Base-by-base conservation (phyloP, 2,329 filamentous ascomycete species). In the Metarhizium robertsii region DNA sequence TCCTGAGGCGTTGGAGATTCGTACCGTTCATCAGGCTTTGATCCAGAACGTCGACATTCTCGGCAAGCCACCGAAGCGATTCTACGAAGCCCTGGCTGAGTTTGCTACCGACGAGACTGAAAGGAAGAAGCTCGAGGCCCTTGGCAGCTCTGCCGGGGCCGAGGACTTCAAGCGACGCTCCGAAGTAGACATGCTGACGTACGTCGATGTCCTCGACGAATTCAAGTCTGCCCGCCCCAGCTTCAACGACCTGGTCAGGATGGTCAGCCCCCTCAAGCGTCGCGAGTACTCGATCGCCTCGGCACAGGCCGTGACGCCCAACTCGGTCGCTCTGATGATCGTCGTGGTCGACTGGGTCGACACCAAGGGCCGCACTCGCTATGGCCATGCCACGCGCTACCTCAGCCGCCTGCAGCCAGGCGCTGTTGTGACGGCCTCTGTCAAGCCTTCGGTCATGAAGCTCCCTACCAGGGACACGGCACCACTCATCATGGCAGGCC, bases 391-490 rank as follows among this genome's bases (percentile, higher is more conserved):
- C 7, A 96, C 92, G 11, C 87, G 87, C 61, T 99, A 95, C 77
- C 84, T 99, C 61, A 87, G 86, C 71, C 71, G 77, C 32, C 85
- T 99, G 40, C 79, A 80, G 13, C 76, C 89, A 13, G 94, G 94
- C 53, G 76, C 88, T 42, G 77, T 86, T 38, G 84, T 99, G 60
- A 96, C 92, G 2, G 94, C 90, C 57, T 95, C 89, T 38, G 91
- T 99, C 70, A 99, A 99, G 78, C 90, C 94, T 0, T 96, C 91
- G 29, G 94, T 97, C 62, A 99, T 99, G 94, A 99, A 97, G 76
- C 82, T 99, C n/a, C 94, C 94, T 5, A 75, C 81, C 58, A 87
- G 85, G 69, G 86, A 92, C 63, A 94, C 90, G 42, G 90, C 92
- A 50, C 94, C 94, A 45, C 85, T 99, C 68, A 96, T 99, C 79